These are phyloP conservation scores for Suillus cothurnatus DNA, from an alignment of 768 basidiomycete genomes.

Conservation along the genomic window DNA sequence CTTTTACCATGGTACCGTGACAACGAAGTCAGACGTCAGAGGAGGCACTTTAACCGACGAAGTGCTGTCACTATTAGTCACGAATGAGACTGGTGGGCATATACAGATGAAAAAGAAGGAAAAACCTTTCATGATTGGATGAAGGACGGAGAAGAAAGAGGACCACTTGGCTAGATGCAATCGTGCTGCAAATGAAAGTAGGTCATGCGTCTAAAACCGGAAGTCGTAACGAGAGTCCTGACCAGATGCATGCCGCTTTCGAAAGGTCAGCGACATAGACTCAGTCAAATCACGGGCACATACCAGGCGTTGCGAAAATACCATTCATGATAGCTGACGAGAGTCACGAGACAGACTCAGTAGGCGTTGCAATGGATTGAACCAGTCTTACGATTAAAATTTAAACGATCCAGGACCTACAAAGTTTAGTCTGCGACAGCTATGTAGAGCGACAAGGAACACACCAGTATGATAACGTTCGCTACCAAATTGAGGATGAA, in stretches of 20 bases:
- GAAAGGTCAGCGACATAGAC: background rate
- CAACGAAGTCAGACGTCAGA: background rate
- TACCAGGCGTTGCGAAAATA: background rate
- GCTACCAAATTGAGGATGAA: background rate
- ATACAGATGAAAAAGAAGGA: background rate
- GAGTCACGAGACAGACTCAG: background rate
- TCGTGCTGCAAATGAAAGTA: background rate
- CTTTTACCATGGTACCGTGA: background rate
- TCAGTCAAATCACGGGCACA: background rate
- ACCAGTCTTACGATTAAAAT: background rate
- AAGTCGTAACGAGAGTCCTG: background rate
- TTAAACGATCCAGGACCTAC: background rate
- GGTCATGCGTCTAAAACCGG: background rate
- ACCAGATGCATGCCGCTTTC: slow-evolving; percentile 1
- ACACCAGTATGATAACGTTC: background rate
- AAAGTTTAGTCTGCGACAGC: no score
- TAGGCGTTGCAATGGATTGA: no score
- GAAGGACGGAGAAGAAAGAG: background rate
- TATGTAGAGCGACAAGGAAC: background rate
- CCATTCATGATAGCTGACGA: background rate
- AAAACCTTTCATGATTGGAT: background rate
- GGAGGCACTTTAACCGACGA: background rate
- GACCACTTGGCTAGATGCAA: background rate
- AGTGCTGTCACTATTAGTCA: background rate
- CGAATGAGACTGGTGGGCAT: background rate